A percentile compares a stretch with the other conserved stretches of the same genome.
phyloP scores from a whole-genome alignment of 2,329 filamentous ascomycete species.

The Fusarium sp. region DNA sequence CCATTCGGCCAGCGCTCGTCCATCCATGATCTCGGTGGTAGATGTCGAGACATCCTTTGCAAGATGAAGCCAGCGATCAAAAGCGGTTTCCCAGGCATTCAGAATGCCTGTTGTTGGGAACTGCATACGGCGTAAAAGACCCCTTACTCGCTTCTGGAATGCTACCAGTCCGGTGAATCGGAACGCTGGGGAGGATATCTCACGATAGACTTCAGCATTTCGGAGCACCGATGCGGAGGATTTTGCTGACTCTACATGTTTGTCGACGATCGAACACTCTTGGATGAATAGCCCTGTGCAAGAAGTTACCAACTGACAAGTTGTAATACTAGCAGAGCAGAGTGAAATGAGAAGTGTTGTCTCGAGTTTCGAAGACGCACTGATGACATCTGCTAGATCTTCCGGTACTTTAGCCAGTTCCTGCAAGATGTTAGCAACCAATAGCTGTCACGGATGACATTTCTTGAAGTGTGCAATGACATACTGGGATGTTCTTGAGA shows the following conservation, averaged over 20 bases:
- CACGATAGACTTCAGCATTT: slow-evolving; percentile 70
- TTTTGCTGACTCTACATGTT: slow-evolving; percentile 61
- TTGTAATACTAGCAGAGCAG: slow-evolving; percentile 73
- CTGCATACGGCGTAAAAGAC: slow-evolving; percentile 68
- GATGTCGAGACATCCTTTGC: slow-evolving; percentile 71
- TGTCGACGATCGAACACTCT: slow-evolving; percentile 67
- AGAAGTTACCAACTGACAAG: slow-evolving; percentile 71
- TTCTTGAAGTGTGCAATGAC: slow-evolving; percentile 24
- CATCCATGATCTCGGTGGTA: slow-evolving; percentile 62
- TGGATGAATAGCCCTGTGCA: slow-evolving; percentile 72
- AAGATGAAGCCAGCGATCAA: slow-evolving; percentile 72
- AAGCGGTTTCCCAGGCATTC: slow-evolving; percentile 73
- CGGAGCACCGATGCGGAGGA: slow-evolving; percentile 64
- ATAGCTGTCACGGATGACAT: not conserved
- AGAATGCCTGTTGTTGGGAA: slow-evolving; percentile 74
- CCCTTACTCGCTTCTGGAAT: slow-evolving; percentile 74
- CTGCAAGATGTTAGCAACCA: slow-evolving; percentile 49
- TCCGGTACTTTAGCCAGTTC: slow-evolving; percentile 65
- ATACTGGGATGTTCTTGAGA: slow-evolving; percentile 61
- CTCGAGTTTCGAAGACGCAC: slow-evolving; percentile 67
- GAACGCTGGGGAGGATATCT: slow-evolving; percentile 72
- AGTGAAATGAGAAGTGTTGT: slow-evolving; percentile 71
- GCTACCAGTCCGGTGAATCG: slow-evolving; percentile 75
- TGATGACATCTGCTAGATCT: slow-evolving; percentile 65
- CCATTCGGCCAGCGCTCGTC: slow-evolving; percentile 71